Base-by-base conservation (phyloP, 2,329 filamentous ascomycete species). In the Taxawa tesnikishii region DNA sequence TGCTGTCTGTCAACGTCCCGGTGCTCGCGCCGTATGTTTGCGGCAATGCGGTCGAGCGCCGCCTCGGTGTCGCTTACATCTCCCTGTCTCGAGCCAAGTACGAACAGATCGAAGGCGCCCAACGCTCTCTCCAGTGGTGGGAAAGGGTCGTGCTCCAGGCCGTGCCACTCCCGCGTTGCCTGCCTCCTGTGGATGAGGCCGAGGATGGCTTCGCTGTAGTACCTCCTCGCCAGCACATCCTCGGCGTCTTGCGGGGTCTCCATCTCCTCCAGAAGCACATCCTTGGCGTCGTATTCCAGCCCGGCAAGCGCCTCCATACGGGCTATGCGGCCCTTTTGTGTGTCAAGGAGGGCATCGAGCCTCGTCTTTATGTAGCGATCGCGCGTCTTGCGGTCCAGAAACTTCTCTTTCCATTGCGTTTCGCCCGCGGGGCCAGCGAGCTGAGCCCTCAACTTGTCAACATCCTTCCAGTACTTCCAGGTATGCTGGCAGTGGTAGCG, bases 101-200 rank as follows among this genome's bases (percentile, higher is more conserved):
- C 74, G 55, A 96, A 96, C 56, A 96, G 70, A 54, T 96, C 90
- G 53, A 92, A 93, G 10, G 79, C 80, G 13, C 77, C 80, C 11
- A 96, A 60, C 2, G 79, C 79, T 36, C 71, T 69, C 51, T 94
- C 87, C 13, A 94, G 63, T 6, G 71, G 53, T 14, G 75, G 61
- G 33, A 62, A 56, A 32, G 69, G 63, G 5, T 67, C 60, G 15
- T 58, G 51, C 26, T 54, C 57, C 32, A 82, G 43, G 33, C 67
- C 67, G 39, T 61, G 62, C 88, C 87, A 96, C 50, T 83, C 72
- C 26, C 77, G 68, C 34, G 96, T 67, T 6, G 85, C 88, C 34
- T 81, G 70, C 40, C 73, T 73, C 39, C 88, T 75, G 54, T 96
- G 82, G 31, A 96, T 77, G 47, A 78, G 79, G 43, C 79, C 77